Evolutionary conservation across 2,329 filamentous ascomycete genomes (phyloP).

Genomic region (Colletotrichum eremochloae): DNA sequence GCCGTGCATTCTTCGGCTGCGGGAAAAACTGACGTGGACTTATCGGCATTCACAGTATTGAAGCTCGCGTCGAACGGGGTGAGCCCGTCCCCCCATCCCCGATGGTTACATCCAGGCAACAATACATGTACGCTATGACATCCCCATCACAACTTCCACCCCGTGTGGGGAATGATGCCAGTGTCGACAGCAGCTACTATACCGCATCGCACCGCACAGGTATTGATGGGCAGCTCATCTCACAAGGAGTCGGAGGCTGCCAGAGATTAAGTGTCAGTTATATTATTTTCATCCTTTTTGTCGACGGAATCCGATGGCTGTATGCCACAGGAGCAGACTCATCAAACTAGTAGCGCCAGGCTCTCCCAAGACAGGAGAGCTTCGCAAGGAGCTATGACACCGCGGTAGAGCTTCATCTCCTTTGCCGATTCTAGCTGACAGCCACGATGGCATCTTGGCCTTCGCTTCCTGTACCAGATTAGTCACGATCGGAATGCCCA

Average conservation of each 20-base stretch:
- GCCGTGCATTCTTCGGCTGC: background rate
- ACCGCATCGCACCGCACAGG: background rate
- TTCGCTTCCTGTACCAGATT: background rate
- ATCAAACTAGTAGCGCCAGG: background rate
- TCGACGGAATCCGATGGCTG: background rate
- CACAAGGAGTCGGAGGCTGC: background rate
- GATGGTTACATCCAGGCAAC: no score
- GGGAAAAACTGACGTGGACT: background rate
- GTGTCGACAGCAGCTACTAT: background rate
- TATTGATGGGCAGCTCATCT: background rate
- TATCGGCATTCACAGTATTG: background rate
- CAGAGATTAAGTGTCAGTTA: background rate
- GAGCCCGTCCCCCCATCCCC: no score
- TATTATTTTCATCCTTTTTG: background rate
- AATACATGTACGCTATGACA: constrained; percentile 3
- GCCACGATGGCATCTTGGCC: background rate
- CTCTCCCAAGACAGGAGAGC: background rate
- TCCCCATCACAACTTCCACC: background rate
- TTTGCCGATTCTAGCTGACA: background rate
- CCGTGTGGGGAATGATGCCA: background rate
- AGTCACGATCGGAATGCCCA: background rate
- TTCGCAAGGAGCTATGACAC: constrained; percentile 4
- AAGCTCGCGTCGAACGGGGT: no score
- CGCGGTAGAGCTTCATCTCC: background rate
- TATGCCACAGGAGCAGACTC: background rate